phyloP scores from a whole-genome alignment of 768 basidiomycete genomes.

The Hirschioporus abietinus region DNA sequence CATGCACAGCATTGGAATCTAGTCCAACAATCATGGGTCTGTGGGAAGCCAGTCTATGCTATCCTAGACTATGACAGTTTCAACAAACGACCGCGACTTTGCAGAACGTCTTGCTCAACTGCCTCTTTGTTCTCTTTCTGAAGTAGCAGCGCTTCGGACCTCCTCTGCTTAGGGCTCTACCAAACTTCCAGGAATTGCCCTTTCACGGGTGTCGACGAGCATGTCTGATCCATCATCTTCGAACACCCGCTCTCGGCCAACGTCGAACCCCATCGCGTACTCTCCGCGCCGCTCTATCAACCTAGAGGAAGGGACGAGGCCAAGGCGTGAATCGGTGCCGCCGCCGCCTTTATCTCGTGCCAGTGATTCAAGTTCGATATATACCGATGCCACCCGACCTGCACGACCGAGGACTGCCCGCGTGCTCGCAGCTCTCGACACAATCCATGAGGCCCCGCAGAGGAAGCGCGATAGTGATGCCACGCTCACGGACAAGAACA shows the following conservation, averaged over 20 bases:
- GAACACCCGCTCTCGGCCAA: background rate
- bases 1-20: no score
- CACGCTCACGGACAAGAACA: background rate
- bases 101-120: no score
- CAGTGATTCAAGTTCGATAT: background rate
- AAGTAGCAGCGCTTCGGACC: no score
- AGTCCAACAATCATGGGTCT: no score
- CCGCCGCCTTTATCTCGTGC: background rate
- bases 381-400: background rate
- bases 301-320: background rate
- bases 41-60: no score
- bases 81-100: no score
- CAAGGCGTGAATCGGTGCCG: background rate
- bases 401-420: background rate
- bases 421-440: background rate
- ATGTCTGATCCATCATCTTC: background rate
- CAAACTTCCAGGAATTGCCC: background rate
- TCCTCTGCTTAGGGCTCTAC: no score
- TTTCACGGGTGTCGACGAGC: background rate
- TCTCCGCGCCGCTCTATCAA: background rate
- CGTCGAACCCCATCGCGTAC: background rate
- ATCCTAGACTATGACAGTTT: no score
- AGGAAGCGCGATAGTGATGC: background rate
- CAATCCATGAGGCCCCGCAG: background rate
- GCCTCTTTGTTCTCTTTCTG: no score